phyloP scores from a whole-genome alignment of 768 basidiomycete species.

The Gloeopeniophorella convolvens region DNA sequence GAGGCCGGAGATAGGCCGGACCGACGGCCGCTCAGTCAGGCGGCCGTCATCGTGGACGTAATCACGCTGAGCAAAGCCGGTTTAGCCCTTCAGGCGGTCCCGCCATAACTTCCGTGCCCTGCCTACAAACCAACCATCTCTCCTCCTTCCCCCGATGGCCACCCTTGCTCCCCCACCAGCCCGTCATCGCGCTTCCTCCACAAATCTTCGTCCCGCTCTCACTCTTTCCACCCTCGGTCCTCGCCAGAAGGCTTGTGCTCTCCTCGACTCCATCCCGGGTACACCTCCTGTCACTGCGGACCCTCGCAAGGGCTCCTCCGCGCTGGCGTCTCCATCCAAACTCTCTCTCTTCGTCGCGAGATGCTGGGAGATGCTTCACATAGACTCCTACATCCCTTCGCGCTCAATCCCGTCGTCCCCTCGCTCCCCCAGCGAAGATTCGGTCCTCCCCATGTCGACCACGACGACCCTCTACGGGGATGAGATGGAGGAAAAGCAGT shows the following conservation, averaged over 20 bases:
- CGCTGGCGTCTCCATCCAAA: constrained; percentile 16
- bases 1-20: too few species aligned
- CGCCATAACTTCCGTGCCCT: not conserved
- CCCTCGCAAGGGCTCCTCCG: constrained; percentile 9
- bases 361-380: constrained; percentile 13
- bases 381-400: constrained; percentile 4
- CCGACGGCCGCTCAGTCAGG: not conserved
- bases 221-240: constrained; percentile 49
- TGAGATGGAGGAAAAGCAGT: constrained; percentile 6
- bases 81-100: too few species aligned
- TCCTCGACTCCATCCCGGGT: constrained; percentile 24
- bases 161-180: constrained; percentile 35
- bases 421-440: constrained; percentile 36
- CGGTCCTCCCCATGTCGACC: constrained; percentile 19
- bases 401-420: constrained; percentile 25
- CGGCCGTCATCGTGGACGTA: not conserved
- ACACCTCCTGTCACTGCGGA: constrained; percentile 22
- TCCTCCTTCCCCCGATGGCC: constrained; percentile 22
- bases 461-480: constrained; percentile 1
- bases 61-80: too few species aligned
- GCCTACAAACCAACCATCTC: not conserved
- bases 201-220: constrained; percentile 46
- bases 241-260: constrained; percentile 28
- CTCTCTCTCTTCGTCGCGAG: constrained; percentile 18
- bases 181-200: constrained; percentile 54